Base-by-base conservation (phyloP, 2,329 filamentous ascomycete species). In the Pseudogymnoascus sp. region DNA sequence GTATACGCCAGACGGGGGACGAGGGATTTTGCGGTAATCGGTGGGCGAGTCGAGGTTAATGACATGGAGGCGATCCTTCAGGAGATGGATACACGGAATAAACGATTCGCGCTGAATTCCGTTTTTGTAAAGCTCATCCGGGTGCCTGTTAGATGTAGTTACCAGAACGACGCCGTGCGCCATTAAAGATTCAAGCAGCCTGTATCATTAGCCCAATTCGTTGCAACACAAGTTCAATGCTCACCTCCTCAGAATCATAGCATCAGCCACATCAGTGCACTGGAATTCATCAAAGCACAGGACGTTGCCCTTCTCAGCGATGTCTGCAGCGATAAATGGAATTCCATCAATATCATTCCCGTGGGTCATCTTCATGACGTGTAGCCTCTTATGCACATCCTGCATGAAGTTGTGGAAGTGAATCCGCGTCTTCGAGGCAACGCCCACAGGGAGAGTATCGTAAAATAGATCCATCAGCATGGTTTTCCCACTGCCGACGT, bases 351-450 rank as follows among this genome's bases (percentile, higher is more conserved):
- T 82, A 67, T 97, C 91, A 71, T 86, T 91, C 30, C 94, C 94
- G 72, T 96, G 84, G 68, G 86, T 78, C 82, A 94, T 88, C 78
- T 96, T 97, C 75, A 96, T 87, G 71, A 85, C 85, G 77, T 97
- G 94, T 69, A 97, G 78, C 63, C 93, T 83, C 73, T 88, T 91
- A 76, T 99, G 94, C 57, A 97, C 88, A 73, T 96, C 90, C 74
- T 97, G 94, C 94, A 99, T 99, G 78, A 99, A 99, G 74, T 96
- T 96, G 78, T 97, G 91, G 75, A 99, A 99, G 77, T 99, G 94
- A 70, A 99, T 97, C 57, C 94, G 83, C 54, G 88, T 95, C 77
- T 96, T 97, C 32, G 85, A 84, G 62, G 80, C 82, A 65, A 97
- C 91, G 63, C 88, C 87, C 14, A 78, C 73, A 0, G 94, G 94